phyloP scores from a whole-genome alignment of 2,329 filamentous ascomycete genomes.

The Paraphoma sp. region DNA sequence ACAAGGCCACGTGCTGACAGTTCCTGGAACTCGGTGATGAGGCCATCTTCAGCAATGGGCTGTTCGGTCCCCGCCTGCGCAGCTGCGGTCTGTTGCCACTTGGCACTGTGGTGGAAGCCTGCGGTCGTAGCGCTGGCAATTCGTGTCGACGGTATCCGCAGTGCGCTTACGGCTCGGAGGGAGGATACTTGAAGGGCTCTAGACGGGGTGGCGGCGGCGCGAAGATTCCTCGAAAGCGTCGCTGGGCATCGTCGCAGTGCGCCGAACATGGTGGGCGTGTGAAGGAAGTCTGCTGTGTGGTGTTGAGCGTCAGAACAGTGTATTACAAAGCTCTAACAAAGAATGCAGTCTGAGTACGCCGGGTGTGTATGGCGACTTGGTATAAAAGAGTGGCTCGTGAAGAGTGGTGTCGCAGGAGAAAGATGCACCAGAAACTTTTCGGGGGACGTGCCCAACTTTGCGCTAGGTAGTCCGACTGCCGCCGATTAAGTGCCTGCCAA shows the following conservation, averaged over 20 bases:
- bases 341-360: neutral
- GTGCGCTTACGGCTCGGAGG: constrained; percentile 24
- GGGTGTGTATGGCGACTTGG: constrained; percentile 13
- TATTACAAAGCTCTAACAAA: constrained; percentile 1
- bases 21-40: constrained; percentile 53
- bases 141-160: constrained; percentile 26
- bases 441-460: constrained; percentile 22
- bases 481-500: constrained; percentile 14
- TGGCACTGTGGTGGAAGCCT: constrained; percentile 49
- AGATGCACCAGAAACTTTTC: constrained; percentile 35
- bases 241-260: constrained; percentile 51
- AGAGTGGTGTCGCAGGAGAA: constrained; percentile 17
- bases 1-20: constrained; percentile 59
- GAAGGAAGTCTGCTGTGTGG: constrained; percentile 4
- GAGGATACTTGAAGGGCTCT: constrained; percentile 31
- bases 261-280: constrained; percentile 50
- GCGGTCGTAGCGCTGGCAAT: constrained; percentile 29
- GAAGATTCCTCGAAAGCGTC: constrained; percentile 42
- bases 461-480: constrained; percentile 15
- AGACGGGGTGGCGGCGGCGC: constrained; percentile 30
- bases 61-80: constrained; percentile 23
- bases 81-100: constrained; percentile 45
- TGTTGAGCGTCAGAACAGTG: neutral
- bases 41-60: constrained; percentile 23
- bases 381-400: constrained; percentile 17